Percentiles rank a stretch among this genome's conserved stretches.
Evolutionary conservation across 768 basidiomycete genomes (phyloP).

Genomic region (Boletus edulis): DNA sequence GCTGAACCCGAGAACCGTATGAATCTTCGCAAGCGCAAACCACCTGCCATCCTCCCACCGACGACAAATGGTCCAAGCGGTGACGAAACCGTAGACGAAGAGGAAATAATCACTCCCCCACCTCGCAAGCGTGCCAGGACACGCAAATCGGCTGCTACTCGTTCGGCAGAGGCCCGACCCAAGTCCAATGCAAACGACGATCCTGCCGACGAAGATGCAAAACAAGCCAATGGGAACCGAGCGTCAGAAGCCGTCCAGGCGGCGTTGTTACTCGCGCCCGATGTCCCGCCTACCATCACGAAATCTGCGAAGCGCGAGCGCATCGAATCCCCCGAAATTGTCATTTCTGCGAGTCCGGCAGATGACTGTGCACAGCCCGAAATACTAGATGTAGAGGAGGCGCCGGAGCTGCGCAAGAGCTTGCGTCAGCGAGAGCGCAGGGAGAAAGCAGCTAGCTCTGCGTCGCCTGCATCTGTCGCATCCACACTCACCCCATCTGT

Average conservation of each 20-base stretch:
- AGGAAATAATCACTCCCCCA: slow-evolving; percentile 27
- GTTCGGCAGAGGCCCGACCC: slow-evolving; percentile 1
- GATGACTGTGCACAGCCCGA: slow-evolving; percentile 14
- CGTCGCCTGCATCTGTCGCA: slow-evolving; percentile 27
- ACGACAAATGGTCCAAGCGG: slow-evolving; percentile 35
- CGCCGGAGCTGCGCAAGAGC: slow-evolving; percentile 27
- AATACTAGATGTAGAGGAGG: slow-evolving; percentile 18
- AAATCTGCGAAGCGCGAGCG: slow-evolving; percentile 23
- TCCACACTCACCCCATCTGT: slow-evolving; percentile 31
- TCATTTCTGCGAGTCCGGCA: neutral
- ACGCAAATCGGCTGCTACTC: slow-evolving; percentile 20
- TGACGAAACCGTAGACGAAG: slow-evolving; percentile 31
- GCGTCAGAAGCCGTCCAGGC: neutral
- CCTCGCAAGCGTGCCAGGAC: slow-evolving; percentile 31
- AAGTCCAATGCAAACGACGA: slow-evolving; percentile 7
- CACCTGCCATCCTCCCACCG: slow-evolving; percentile 16
- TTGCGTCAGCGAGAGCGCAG: slow-evolving; percentile 30
- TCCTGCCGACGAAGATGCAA: slow-evolving; percentile 2
- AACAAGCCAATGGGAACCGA: neutral
- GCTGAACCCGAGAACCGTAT: slow-evolving; percentile 31
- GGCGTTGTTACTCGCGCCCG: slow-evolving; percentile 20
- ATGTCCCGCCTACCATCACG: slow-evolving; percentile 4
- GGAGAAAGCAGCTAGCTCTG: slow-evolving; percentile 15
- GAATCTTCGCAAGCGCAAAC: slow-evolving; percentile 34
- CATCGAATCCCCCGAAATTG: slow-evolving; percentile 16